A percentile compares a stretch with the other conserved stretches of the same genome.
phyloP scores from a whole-genome alignment of 2,329 filamentous ascomycete genomes.

The Lachnellula cervina region DNA sequence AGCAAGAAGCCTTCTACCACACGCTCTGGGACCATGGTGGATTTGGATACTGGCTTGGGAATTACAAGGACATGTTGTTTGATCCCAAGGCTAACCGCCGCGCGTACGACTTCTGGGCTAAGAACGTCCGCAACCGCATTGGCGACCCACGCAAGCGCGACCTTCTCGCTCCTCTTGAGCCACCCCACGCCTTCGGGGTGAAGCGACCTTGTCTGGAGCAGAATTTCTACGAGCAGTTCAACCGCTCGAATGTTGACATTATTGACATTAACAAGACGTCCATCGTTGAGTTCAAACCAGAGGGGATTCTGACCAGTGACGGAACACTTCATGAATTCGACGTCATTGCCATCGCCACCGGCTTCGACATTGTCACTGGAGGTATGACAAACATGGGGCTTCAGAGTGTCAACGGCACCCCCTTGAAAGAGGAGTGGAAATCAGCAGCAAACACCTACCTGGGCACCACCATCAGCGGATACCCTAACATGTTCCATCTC shows the following conservation, averaged over 20 bases:
- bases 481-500: slow-evolving; percentile 46
- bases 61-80: slow-evolving; percentile 42
- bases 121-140: slow-evolving; percentile 40
- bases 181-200: slow-evolving; percentile 42
- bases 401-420: slow-evolving; percentile 25
- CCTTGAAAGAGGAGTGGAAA: slow-evolving; percentile 32
- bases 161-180: slow-evolving; percentile 42
- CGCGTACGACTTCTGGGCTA: slow-evolving; percentile 46
- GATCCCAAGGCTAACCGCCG: slow-evolving; percentile 36
- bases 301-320: slow-evolving; percentile 32
- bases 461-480: slow-evolving; percentile 38
- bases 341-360: slow-evolving; percentile 34
- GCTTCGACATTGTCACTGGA: slow-evolving; percentile 35
- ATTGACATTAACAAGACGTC: slow-evolving; percentile 37
- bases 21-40: slow-evolving; percentile 42
- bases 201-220: slow-evolving; percentile 45
- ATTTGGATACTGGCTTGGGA: slow-evolving; percentile 42
- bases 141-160: slow-evolving; percentile 40
- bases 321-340: slow-evolving; percentile 29
- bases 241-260: slow-evolving; percentile 41
- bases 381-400: slow-evolving; percentile 31
- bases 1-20: slow-evolving; percentile 41
- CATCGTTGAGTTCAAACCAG: slow-evolving; percentile 37
- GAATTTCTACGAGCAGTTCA: slow-evolving; percentile 45
- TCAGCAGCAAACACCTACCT: slow-evolving; percentile 33